Evolutionary conservation across 176 grass and related monocot genomes (phyloP), one percentile per base, ranked within the genome.

Genomic region (Canna indica): DNA sequence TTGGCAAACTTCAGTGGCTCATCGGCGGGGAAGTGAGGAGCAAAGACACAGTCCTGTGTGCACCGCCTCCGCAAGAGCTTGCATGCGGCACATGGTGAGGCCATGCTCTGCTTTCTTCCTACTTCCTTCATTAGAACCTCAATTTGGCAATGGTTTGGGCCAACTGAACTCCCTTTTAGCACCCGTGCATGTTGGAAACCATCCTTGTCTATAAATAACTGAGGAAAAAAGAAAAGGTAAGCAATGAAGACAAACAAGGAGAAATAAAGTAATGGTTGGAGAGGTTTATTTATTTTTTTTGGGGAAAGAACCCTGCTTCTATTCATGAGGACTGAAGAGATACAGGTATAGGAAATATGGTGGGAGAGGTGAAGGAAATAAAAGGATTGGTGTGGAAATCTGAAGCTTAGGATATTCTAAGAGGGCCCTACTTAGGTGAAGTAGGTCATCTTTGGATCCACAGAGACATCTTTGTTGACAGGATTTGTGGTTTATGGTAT

Each of bases 401-500:
- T 38, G 56, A 73, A 36, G 13, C 56, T 47, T 34, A 17, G 30
- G 69, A 63, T 78, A 79, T 78, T 56, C 50, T 63, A 69, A 73
- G 75, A 44, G 41, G 41, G 41, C 3, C 41, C 41, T 44, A 44
- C 41, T 44, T n/a, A n/a, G n/a, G n/a, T n/a, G n/a, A n/a, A n/a
- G n/a, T n/a, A n/a, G n/a, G n/a, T n/a, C n/a, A n/a, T n/a, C n/a
- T n/a, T n/a, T n/a, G n/a, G n/a, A n/a, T n/a, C n/a, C n/a, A 68
- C 74, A 83, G 59, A 42, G 67, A 83, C 80, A 83, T 83, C 74
- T 57, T 31, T 73, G 60, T 20, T 68, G 69, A 78, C 81, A 83
- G 46, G 81, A 78, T n/a, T n/a, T 83, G 75, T 54, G 36, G 54
- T 38, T 8, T 18, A 59, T 26, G 15, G 26, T 46, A 13, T 46